Conservation (phyloP, 2,329 filamentous ascomycete species). For the Colletotrichum cuscutae region DNA sequence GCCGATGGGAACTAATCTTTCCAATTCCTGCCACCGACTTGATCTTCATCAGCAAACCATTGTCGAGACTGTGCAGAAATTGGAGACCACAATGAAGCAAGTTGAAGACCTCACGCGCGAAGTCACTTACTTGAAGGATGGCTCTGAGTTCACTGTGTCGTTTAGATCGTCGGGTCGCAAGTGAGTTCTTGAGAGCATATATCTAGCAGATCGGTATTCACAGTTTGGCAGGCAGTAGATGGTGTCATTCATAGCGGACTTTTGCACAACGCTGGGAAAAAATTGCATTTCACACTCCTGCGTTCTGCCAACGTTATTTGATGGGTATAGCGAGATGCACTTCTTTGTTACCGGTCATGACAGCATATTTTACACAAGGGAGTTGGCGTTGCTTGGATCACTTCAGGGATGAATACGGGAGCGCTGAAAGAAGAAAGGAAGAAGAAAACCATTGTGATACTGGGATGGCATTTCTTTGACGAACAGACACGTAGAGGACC, state of each 20-base stretch:
- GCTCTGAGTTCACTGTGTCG: slow-evolving; percentile 14
- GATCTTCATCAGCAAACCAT: slow-evolving; percentile 13
- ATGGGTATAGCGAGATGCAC: neutral
- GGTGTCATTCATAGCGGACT: neutral
- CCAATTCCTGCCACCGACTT: slow-evolving; percentile 10
- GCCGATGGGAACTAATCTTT: slow-evolving; percentile 3
- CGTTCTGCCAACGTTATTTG: neutral
- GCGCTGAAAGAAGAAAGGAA: too few relatives aligned
- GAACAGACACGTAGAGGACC: too few relatives aligned
- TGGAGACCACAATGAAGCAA: slow-evolving; percentile 1
- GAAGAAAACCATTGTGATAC: too few relatives aligned
- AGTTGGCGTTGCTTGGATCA: too few relatives aligned
- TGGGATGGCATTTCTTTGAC: too few relatives aligned
- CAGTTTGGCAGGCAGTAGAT: neutral
- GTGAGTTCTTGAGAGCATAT: neutral
- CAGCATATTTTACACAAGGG: too few relatives aligned
- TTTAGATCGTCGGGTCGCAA: slow-evolving; percentile 7
- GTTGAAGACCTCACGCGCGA: neutral
- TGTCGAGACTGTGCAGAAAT: neutral
- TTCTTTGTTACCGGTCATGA: neutral
- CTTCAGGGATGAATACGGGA: too few relatives aligned
- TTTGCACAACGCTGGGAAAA: neutral
- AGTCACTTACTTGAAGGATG: neutral
- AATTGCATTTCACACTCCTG: neutral
- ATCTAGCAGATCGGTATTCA: neutral